These are phyloP conservation scores for Neocatenulostroma microsporum DNA, from an alignment of 2,329 filamentous ascomycete genomes.

Conservation along the genomic window DNA sequence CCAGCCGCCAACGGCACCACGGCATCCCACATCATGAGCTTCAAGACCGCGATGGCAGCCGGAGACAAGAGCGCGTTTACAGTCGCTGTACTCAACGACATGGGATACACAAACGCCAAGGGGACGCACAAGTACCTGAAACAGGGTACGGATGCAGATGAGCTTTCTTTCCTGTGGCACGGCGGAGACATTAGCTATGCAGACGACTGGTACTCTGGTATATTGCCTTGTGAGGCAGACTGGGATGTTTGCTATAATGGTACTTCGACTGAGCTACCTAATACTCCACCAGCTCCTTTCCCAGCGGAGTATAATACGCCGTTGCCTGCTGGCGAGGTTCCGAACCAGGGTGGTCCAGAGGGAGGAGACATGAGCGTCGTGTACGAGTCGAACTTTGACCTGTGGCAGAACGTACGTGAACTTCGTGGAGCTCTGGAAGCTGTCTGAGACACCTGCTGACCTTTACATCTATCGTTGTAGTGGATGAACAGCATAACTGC, in stretches of 20 bases:
- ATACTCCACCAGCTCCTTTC: conserved; percentile 28
- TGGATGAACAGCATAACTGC: conserved; percentile 38
- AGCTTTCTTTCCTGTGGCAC: conserved; percentile 46
- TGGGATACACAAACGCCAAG: conserved; percentile 48
- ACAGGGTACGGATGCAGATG: conserved; percentile 38
- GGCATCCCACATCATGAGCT: conserved; percentile 38
- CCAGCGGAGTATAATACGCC: conserved; percentile 38
- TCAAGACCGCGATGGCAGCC: conserved; percentile 40
- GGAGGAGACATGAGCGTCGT: conserved; percentile 45
- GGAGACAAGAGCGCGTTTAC: conserved; percentile 38
- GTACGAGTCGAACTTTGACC: conserved; percentile 47
- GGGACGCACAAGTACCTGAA: conserved; percentile 42
- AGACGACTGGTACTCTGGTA: conserved; percentile 46
- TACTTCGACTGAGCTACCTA: conserved; percentile 35
- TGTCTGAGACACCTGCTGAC: no score
- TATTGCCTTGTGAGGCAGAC: conserved; percentile 39
- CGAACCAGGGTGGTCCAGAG: conserved; percentile 40
- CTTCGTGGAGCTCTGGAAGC: no score
- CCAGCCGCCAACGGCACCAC: conserved; percentile 44
- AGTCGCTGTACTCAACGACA: conserved; percentile 45
- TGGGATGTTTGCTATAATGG: conserved; percentile 46
- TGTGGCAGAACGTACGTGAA: conserved; percentile 48
- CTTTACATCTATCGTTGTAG: no score
- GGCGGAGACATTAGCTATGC: conserved; percentile 47
- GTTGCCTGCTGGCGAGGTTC: conserved; percentile 38